Percentiles rank a stretch among this genome's conserved stretches.
Evolutionary conservation across 2,329 filamentous ascomycete genomes (phyloP).

Genomic region (Dothideomycetes sp.): DNA sequence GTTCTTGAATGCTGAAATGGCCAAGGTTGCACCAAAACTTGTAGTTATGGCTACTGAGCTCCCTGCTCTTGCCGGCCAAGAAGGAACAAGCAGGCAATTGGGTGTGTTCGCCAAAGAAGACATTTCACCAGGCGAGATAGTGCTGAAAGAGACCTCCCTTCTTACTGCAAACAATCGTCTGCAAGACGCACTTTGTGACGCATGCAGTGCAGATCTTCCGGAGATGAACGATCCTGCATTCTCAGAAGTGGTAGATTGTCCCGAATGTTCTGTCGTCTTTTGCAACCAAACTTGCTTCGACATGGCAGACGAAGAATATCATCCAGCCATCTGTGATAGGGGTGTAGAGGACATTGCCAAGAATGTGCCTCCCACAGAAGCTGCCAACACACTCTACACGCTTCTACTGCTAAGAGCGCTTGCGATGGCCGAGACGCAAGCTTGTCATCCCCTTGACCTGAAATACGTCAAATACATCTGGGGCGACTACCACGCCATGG

Average conservation of each 20-base stretch:
- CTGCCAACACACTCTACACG: constrained; percentile 49
- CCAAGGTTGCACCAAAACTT: constrained; percentile 64
- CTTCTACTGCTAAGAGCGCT: constrained; percentile 48
- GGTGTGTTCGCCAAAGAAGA: constrained; percentile 83
- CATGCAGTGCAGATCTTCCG: constrained; percentile 67
- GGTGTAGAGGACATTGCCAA: constrained; percentile 47
- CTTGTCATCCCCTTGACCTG: constrained; percentile 47
- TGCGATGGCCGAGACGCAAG: constrained; percentile 50
- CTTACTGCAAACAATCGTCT: constrained; percentile 82
- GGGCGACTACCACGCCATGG: constrained; percentile 46
- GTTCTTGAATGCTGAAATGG: constrained; percentile 60
- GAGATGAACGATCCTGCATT: constrained; percentile 15
- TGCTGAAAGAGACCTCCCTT: constrained; percentile 74
- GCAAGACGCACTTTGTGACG: constrained; percentile 80
- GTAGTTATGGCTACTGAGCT: constrained; percentile 67
- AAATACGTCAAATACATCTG: constrained; percentile 53
- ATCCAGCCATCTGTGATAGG: constrained; percentile 46
- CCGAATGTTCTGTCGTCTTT: constrained; percentile 49
- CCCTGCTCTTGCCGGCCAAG: constrained; percentile 47
- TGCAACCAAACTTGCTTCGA: constrained; percentile 47
- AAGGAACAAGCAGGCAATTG: constrained; percentile 46
- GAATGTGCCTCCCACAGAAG: constrained; percentile 45
- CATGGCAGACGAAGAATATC: constrained; percentile 44
- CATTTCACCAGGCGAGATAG: constrained; percentile 61
- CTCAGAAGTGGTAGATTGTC: constrained; percentile 31